phyloP scores from a whole-genome alignment of 495 filamentous ascomycete genomes.

The Penicillium tannophilum region DNA sequence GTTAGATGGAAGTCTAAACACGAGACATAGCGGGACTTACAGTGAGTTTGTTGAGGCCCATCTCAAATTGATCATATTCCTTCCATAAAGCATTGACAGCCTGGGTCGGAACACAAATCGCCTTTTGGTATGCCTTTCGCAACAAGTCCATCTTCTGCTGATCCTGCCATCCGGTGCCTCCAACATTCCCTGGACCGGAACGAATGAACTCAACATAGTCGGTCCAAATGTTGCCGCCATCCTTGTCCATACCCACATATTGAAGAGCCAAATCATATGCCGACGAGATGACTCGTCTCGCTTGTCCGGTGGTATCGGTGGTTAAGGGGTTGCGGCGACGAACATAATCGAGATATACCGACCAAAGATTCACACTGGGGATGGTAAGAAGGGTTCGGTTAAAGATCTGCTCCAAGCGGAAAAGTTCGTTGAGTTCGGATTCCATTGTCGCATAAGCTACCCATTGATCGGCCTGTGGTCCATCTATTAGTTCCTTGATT shows the following conservation, averaged over 20 bases:
- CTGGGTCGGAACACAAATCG: constrained; percentile 79
- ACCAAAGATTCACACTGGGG: constrained; percentile 85
- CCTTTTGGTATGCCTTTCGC: constrained; percentile 87
- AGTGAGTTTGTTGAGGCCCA: constrained; percentile 84
- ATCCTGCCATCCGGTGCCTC: constrained; percentile 90
- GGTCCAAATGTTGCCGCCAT: constrained; percentile 86
- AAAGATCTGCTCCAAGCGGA: constrained; percentile 79
- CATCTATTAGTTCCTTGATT: constrained; percentile 15
- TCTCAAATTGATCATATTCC: constrained; percentile 95
- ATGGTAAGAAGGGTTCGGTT: constrained; percentile 68
- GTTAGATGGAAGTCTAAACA: constrained; percentile 25
- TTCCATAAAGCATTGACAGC: constrained; percentile 86
- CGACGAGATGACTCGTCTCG: constrained; percentile 73
- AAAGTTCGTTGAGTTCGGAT: constrained; percentile 74
- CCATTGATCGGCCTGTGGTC: constrained; percentile 81
- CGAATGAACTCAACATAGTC: constrained; percentile 93
- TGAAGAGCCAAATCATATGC: constrained; percentile 91
- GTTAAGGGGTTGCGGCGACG: constrained; percentile 84
- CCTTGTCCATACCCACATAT: constrained; percentile 87
- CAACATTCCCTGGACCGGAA: constrained; percentile 77
- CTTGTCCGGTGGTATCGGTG: constrained; percentile 73
- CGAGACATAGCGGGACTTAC: constrained; percentile 41
- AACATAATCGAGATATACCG: constrained; percentile 91
- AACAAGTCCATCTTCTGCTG: constrained; percentile 95
- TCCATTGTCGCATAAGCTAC: constrained; percentile 85